Conservation (phyloP, 2,329 filamentous ascomycete genomes). For the Aspergillus fijiensis region DNA sequence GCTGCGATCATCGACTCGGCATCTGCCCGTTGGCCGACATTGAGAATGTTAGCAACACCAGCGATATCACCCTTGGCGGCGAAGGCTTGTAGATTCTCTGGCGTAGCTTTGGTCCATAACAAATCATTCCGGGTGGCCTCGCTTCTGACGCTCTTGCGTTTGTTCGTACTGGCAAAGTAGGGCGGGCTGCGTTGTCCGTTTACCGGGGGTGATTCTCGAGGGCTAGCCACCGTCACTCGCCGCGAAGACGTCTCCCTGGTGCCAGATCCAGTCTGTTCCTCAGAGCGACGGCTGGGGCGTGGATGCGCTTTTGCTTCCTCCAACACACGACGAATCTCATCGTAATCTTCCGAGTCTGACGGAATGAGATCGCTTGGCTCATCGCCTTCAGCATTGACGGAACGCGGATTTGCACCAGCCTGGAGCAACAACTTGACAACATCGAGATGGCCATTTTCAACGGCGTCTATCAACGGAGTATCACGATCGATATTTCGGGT, state of each 20-base stretch:
- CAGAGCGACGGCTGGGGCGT: constrained; percentile 45
- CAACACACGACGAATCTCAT: constrained; percentile 71
- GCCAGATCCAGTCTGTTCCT: constrained; percentile 39
- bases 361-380: constrained; percentile 84
- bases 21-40: constrained; percentile 61
- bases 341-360: constrained; percentile 71
- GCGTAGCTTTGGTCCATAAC: constrained; percentile 52
- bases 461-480: constrained; percentile 90
- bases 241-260: constrained; percentile 42
- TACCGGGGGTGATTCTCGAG: constrained; percentile 45
- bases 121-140: constrained; percentile 52
- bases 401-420: constrained; percentile 86
- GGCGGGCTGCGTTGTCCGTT: constrained; percentile 43
- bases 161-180: constrained; percentile 30
- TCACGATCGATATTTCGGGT: constrained; percentile 78
- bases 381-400: constrained; percentile 87
- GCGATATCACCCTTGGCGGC: constrained; percentile 52
- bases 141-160: constrained; percentile 49
- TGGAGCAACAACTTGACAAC: constrained; percentile 82
- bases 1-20: constrained; percentile 87
- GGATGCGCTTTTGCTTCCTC: constrained; percentile 62
- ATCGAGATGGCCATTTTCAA: constrained; percentile 89
- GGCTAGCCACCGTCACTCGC: constrained; percentile 46
- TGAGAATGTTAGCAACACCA: constrained; percentile 51
- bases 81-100: constrained; percentile 50